Base-by-base conservation (phyloP, 139 green algal species). In the Micromonas pusilla region DNA sequence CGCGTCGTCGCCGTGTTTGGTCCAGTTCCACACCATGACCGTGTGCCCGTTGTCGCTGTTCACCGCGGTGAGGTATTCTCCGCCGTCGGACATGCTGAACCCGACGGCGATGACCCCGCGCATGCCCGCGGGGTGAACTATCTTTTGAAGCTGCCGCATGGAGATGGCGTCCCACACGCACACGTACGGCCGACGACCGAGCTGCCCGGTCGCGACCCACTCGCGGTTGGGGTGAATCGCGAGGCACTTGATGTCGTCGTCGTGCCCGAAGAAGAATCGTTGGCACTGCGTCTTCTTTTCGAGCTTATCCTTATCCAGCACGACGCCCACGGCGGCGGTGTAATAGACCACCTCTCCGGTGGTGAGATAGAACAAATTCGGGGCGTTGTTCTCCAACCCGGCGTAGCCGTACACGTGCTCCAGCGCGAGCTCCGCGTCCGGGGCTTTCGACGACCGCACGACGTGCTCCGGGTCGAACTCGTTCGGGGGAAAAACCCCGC, bases 401-500 rank as follows among this genome's bases (percentile, higher is more conserved):
- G 86, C 82, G 78, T 90, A 93, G 53, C 52, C 62, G 74, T 92
- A 90, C 62, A 91, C 85, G 76, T 88, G 91, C 52, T 91, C 85
- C 39, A 93, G 83, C 34, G 80, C 57, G 23, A 93, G 82, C 20
- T 82, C 66, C 2, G 83, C 86, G 66, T 87, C 78, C 1, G 89
- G 90, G 72, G 95, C 78, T 70, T 92, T 86, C 0, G 80, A 77
- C 3, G 88, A 88, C 36, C 88, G 79, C 39, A 90, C 0, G 78
- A 83, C 66, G 23, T 91, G 71, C 13, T 66, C 60, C 38, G 86
- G 85, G 30, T 90, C 85, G 83, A 86, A 93, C 37, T 86, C 70
- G 34, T 78, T 85, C 31, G 86, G 86, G n/a, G 85, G 87, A 68
- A 84, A 90, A 25, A 94, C 88, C 31, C 87, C 84, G 76, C 89